Conservation (phyloP, 1,284 basidiomycete genomes). For the Somion occarium region DNA sequence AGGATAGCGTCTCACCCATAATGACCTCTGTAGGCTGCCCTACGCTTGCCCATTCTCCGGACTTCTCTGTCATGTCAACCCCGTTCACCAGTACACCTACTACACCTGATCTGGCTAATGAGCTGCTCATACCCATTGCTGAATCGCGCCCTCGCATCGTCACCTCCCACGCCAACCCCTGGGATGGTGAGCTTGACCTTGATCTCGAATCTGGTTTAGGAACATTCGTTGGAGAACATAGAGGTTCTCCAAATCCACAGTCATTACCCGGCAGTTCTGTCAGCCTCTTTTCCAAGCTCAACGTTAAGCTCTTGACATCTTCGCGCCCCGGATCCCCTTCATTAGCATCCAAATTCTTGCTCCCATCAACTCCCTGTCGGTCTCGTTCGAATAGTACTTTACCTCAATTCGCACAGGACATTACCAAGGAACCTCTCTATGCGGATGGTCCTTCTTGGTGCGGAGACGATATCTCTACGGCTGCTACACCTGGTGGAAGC, state of each 20-base stretch:
- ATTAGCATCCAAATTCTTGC: background rate
- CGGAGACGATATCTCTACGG: background rate
- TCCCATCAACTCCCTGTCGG: background rate
- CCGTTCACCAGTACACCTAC: background rate
- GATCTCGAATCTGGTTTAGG: background rate
- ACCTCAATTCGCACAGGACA: background rate
- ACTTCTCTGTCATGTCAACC: background rate
- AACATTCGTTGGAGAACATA: background rate
- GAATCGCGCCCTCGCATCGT: background rate
- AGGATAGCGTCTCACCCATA: background rate
- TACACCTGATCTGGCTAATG: background rate
- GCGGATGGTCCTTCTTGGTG: background rate
- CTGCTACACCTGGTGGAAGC: background rate
- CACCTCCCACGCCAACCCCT: background rate
- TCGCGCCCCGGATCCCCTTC: background rate
- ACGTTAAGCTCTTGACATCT: background rate
- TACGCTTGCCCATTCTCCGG: background rate
- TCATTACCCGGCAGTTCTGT: background rate
- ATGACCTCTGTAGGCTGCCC: background rate
- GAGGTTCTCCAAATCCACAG: background rate
- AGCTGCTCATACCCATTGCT: background rate
- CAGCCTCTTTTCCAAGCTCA: background rate
- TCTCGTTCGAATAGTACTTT: background rate
- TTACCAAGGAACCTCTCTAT: background rate
- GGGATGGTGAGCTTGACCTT: background rate